These are phyloP conservation scores for Trypanosoma scelopori DNA, from an alignment of 208 protist species.

Conservation along the genomic window DNA sequence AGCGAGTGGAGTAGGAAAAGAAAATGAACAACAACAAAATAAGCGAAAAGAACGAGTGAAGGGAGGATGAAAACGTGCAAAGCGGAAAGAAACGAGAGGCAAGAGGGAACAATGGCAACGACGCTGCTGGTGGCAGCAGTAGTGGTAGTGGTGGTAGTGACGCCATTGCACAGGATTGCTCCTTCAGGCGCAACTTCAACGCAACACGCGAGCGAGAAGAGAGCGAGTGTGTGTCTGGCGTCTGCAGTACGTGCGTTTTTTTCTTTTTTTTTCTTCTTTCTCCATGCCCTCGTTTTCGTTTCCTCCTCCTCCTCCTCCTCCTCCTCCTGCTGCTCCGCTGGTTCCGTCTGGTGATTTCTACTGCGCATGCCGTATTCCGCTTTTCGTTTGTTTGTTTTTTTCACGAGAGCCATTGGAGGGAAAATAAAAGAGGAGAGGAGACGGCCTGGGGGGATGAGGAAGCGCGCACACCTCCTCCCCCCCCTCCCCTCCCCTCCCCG, in stretches of 20 bases:
- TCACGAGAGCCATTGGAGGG: neutral
- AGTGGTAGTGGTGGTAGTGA: neutral
- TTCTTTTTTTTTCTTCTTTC: too few species aligned
- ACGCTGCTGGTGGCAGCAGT: too few species aligned
- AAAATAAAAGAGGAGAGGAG: neutral
- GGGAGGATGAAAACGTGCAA: neutral
- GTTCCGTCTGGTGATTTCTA: neutral
- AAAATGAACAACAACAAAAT: conserved; percentile 7
- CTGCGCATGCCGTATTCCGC: neutral
- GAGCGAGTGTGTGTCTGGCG: conserved; percentile 6
- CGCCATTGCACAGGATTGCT: too few species aligned
- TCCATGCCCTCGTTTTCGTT: conserved; percentile 3
- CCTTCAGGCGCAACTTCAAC: too few species aligned
- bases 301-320: conserved; percentile 11
- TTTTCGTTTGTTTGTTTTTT: conserved; percentile 18
- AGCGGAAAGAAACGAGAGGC: too few species aligned
- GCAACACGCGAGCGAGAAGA: neutral
- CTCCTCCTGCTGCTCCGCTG: conserved; percentile 9
- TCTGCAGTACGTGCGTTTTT: neutral
- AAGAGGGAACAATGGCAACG: too few species aligned
- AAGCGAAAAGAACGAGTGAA: neutral
- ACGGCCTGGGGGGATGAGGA: neutral
- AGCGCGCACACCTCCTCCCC: neutral
- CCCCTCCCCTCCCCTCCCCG: neutral
- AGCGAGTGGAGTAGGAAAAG: neutral